Evolutionary conservation across 1,284 basidiomycete genomes (phyloP).

Genomic region (Leccinum fuscescens): DNA sequence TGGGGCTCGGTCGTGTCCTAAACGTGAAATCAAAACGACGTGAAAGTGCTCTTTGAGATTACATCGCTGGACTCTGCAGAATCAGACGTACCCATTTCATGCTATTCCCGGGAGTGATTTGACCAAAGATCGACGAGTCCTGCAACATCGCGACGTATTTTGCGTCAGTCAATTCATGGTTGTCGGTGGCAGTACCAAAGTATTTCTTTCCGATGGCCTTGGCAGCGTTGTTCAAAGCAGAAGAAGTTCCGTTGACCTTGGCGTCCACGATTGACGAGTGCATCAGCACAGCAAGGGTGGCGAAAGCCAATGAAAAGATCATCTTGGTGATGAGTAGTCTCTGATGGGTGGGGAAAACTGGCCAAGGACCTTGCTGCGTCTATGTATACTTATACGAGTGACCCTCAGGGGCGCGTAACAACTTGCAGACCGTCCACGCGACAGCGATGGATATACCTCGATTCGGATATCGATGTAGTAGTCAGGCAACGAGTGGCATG

Average conservation of each 20-base stretch:
- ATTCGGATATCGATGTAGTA: background rate
- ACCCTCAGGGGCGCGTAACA: background rate
- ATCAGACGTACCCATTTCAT: constrained; percentile 22
- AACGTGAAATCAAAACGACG: background rate
- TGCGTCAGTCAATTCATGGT: constrained; percentile 47
- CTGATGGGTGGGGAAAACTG: background rate
- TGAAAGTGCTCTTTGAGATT: background rate
- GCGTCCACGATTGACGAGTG: background rate
- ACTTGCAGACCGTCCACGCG: background rate
- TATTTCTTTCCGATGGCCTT: constrained; percentile 48
- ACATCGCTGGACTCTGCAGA: background rate
- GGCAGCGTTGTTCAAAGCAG: constrained; percentile 40
- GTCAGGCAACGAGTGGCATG: too few relatives aligned
- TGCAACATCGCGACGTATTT: constrained; percentile 36
- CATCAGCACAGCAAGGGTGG: constrained; percentile 6
- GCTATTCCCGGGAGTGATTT: constrained; percentile 24
- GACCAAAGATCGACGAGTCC: constrained; percentile 13
- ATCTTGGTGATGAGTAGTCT: background rate
- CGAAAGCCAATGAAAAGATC: constrained; percentile 6
- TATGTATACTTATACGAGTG: background rate
- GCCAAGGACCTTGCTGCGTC: background rate
- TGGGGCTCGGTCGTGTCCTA: constrained; percentile 24
- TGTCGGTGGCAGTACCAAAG: constrained; percentile 60
- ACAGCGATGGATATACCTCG: background rate
- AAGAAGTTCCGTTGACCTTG: constrained; percentile 2